Base-by-base conservation (phyloP, 139 green algal genomes). In the Prasinococcaceae sp. region DNA sequence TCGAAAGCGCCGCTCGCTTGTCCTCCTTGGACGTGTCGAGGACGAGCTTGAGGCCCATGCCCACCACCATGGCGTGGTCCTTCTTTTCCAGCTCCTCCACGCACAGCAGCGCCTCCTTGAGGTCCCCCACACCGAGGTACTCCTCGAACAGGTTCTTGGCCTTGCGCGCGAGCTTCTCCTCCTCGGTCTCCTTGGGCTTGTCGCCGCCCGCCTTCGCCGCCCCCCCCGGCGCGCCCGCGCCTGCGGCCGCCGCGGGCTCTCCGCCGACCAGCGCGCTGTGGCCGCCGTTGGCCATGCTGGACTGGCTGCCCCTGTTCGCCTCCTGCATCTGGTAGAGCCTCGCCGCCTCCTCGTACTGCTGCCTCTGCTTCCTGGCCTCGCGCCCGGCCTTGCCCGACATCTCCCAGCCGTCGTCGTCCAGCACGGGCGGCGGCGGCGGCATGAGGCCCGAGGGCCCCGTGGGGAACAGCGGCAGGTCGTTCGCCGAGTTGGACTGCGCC, bases 41-140 rank as follows among this genome's bases (percentile, higher is more conserved):
- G n/a, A n/a, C n/a, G n/a, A n/a, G n/a, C n/a, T n/a, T n/a, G n/a
- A n/a, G n/a, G n/a, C n/a, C 33, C 33, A 20, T 41, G 33, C 12
- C 33, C 12, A 41, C 12, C 12, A 41, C 33, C 12, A 12, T 41
- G 33, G 12, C 33, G 33, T 41, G 33, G 12, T 41, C 12, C 33
- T 14, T 12, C 12, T 12, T 41, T 41, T 14, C 33, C 12, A 50
- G 33, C 35, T 71, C 61, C 32, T 55, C 14, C 48, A 73, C 55
- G 36, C 62, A 73, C 24, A 62, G 33, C 43, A 35, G 14, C 25
- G 62, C 62, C 47, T 71, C 62, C 35, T 56, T 60, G 24, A 70
- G n/a, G 30, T 69, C 58, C 6, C 22, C 5, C 33, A 53, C 53
- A 2, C 12, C 23, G 3, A 65, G 19, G 36, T 60, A 71, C 46